A percentile compares a stretch with the other conserved stretches of the same genome.
These are phyloP conservation scores for Ceratobasidium sp. DNA, from an alignment of 1,284 basidiomycete species.

Conservation along the genomic window DNA sequence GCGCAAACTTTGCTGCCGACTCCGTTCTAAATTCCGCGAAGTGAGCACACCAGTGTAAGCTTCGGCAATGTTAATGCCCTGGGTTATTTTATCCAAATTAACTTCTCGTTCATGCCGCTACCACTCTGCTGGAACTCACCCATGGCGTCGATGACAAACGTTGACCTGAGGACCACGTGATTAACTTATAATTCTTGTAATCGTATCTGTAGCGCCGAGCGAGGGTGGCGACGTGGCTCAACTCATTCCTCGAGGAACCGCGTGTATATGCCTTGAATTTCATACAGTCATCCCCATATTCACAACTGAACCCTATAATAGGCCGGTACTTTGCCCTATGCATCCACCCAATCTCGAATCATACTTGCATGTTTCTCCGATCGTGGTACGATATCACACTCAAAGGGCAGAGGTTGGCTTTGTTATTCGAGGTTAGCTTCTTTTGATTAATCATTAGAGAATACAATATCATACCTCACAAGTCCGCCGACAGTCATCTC, in stretches of 20 bases:
- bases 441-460: background rate
- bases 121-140: no score
- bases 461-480: background rate
- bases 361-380: background rate
- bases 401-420: background rate
- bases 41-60: slow-evolving; percentile 17
- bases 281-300: background rate
- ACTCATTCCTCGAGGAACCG: no score
- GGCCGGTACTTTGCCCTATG: background rate
- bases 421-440: background rate
- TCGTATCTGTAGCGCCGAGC: no score
- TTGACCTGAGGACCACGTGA: no score
- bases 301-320: background rate
- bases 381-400: background rate
- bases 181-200: no score
- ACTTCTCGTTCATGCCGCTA: background rate
- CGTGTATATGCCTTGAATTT: background rate
- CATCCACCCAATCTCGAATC: background rate
- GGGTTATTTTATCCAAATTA: slow-evolving; percentile 47
- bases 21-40: slow-evolving; percentile 68
- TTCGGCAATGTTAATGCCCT: slow-evolving; percentile 43
- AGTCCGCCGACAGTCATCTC: background rate
- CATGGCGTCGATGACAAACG: no score
- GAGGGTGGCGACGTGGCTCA: no score
- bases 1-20: slow-evolving; percentile 96